phyloP scores from a whole-genome alignment of 176 grass and related monocot genomes.

The Aechmea fasciata region DNA sequence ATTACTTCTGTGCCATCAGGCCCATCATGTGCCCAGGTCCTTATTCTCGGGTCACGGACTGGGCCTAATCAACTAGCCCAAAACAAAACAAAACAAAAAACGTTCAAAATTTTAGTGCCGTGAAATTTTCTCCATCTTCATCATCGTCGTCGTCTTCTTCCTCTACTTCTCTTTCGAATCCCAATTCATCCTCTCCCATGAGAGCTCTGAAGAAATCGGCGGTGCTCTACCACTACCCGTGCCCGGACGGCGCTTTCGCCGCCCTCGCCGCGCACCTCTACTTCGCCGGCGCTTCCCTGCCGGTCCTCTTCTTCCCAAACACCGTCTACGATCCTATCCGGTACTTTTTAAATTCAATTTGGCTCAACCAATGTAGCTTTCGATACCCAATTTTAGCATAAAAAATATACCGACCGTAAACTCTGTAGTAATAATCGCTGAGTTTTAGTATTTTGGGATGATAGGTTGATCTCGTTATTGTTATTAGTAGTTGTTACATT shows the following conservation, averaged over 20 bases:
- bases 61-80: too few relatives aligned
- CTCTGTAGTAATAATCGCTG: background rate
- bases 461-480: too few relatives aligned
- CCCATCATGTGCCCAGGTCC: too few relatives aligned
- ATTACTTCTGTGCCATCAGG: too few relatives aligned
- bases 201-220: slow-evolving; percentile 37
- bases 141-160: background rate
- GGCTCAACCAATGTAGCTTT: background rate
- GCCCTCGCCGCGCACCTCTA: slow-evolving; percentile 91
- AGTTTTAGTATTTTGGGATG: too few relatives aligned
- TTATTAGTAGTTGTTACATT: too few relatives aligned
- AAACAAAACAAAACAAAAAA: too few relatives aligned
- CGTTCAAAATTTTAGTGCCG: too few relatives aligned
- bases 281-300: slow-evolving; percentile 56
- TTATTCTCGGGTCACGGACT: too few relatives aligned
- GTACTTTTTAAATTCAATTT: slow-evolving; percentile 13
- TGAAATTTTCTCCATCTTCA: background rate
- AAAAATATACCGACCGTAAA: background rate
- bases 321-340: slow-evolving; percentile 84
- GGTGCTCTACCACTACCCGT: slow-evolving; percentile 93
- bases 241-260: slow-evolving; percentile 83
- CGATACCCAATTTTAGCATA: background rate
- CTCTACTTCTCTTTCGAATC: background rate
- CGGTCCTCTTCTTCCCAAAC: slow-evolving; percentile 83
- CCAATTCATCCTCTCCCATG: slow-evolving; percentile 8